phyloP scores from a whole-genome alignment of 352 stramenopile species.

The Pythium volutum region DNA sequence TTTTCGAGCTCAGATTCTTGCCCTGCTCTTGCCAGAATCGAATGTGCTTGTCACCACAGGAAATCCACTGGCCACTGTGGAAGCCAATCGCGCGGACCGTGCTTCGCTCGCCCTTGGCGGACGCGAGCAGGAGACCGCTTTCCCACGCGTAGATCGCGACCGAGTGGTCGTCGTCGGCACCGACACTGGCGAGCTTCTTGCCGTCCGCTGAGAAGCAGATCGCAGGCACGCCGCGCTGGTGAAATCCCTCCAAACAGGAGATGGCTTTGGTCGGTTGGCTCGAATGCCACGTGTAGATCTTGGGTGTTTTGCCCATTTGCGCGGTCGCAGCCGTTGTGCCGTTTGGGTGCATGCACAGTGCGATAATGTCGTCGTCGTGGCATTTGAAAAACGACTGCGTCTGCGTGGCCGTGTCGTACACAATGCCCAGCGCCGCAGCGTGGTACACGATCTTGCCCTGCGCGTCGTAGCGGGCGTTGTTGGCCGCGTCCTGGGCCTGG shows the following conservation, averaged over 20 bases:
- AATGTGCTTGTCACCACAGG: slow-evolving; percentile 68
- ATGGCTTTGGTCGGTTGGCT: slow-evolving; percentile 26
- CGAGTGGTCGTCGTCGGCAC: slow-evolving; percentile 81
- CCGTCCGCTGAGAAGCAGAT: slow-evolving; percentile 75
- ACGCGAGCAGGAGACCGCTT: slow-evolving; percentile 39
- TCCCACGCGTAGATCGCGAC: slow-evolving; percentile 82
- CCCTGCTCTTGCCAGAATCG: slow-evolving; percentile 78
- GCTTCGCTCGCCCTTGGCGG: slow-evolving; percentile 63
- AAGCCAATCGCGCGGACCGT: slow-evolving; percentile 52
- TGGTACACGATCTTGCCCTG: slow-evolving; percentile 72
- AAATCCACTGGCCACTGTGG: slow-evolving; percentile 61
- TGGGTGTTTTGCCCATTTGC: slow-evolving; percentile 80
- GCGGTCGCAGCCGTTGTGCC: slow-evolving; percentile 79
- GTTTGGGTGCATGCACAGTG: slow-evolving; percentile 76
- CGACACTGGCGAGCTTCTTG: slow-evolving; percentile 63
- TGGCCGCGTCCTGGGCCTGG: slow-evolving; percentile 65
- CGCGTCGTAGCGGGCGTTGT: slow-evolving; percentile 71
- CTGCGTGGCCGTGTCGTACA: slow-evolving; percentile 50
- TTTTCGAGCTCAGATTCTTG: slow-evolving; percentile 64
- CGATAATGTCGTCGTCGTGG: slow-evolving; percentile 85
- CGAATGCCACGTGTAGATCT: slow-evolving; percentile 81
- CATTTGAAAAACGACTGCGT: slow-evolving; percentile 54
- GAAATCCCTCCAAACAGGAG: slow-evolving; percentile 67
- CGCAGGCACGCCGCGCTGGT: slow-evolving; percentile 67
- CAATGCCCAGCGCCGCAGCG: slow-evolving; percentile 67